These are phyloP conservation scores for Penicillium sp. DNA, from an alignment of 2,329 filamentous ascomycete genomes.

Conservation along the genomic window DNA sequence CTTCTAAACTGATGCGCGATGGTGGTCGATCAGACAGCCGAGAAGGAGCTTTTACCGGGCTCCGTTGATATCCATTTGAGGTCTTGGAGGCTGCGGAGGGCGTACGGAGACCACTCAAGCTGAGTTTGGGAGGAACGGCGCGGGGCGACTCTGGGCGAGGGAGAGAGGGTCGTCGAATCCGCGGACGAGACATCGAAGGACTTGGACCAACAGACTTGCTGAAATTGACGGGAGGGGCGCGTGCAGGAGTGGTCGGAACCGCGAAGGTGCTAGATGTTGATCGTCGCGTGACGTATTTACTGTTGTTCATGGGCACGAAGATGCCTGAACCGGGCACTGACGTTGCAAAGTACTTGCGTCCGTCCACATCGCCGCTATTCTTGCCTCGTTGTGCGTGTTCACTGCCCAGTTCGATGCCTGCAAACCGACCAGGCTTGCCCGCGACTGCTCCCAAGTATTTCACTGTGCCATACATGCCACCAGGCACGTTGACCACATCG, in stretches of 20 bases:
- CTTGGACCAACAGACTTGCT: constrained; percentile 82
- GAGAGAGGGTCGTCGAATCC: constrained; percentile 68
- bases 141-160: constrained; percentile 82
- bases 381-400: constrained; percentile 83
- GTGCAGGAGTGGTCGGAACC: constrained; percentile 66
- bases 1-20: constrained; percentile 40
- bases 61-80: constrained; percentile 47
- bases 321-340: constrained; percentile 78
- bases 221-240: constrained; percentile 72
- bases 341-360: constrained; percentile 77
- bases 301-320: constrained; percentile 84
- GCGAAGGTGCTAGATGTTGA: constrained; percentile 40
- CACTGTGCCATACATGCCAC: constrained; percentile 84
- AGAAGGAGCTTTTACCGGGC: constrained; percentile 39
- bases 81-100: constrained; percentile 49
- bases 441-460: constrained; percentile 84
- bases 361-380: constrained; percentile 94
- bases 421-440: constrained; percentile 88
- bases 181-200: constrained; percentile 65
- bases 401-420: constrained; percentile 80
- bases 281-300: constrained; percentile 60
- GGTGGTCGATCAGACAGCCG: constrained; percentile 40
- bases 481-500: constrained; percentile 85
- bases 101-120: constrained; percentile 54
- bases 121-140: constrained; percentile 57